Base-by-base conservation (phyloP, 2,329 filamentous ascomycete genomes). In the Pseudomassariella vexata region DNA sequence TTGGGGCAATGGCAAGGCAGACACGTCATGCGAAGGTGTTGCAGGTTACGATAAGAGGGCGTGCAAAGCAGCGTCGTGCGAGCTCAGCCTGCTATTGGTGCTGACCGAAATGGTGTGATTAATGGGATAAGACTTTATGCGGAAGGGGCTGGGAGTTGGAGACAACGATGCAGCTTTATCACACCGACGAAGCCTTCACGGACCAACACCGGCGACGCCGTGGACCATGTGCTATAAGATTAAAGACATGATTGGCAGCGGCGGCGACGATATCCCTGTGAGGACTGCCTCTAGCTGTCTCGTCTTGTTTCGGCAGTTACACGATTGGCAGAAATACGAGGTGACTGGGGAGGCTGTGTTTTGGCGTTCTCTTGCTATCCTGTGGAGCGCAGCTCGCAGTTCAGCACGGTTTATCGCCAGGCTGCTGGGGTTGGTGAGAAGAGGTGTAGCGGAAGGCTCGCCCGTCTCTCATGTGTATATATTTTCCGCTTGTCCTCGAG, bases 241-340 rank as follows among this genome's bases (percentile, higher is more conserved):
- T 14, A 14, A 14, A 25, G 8, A n/a, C 16, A 14, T 25, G n/a
- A 25, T 25, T 25, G 11, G 24, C 24, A 14, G 16, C 11, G 16
- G 24, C 24, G 24, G 6, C n/a, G 24, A 14, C n/a, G n/a, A 14
- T 25, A 14, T 12, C n/a, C 24, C n/a, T 25, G 6, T 14, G 24
- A 25, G 8, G 24, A 12, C 24, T 11, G 16, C 16, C 7, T 12
- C 7, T 25, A 14, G 24, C 24, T 25, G 24, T 25, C 16, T 25
- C n/a, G n/a, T 25, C 6, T 25, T 25, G n/a, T 25, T 7, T 25
- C 24, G 24, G 24, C n/a, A 25, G 24, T 25, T 25, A 25, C 16
- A 25, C 24, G 24, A 25, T 25, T 25, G 24, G n/a, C n/a, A n/a
- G n/a, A n/a, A n/a, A n/a, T n/a, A n/a, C n/a, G n/a, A n/a, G n/a